phyloP scores from a whole-genome alignment of 176 grass and related monocot species.

The Calamus simplicifolius region DNA sequence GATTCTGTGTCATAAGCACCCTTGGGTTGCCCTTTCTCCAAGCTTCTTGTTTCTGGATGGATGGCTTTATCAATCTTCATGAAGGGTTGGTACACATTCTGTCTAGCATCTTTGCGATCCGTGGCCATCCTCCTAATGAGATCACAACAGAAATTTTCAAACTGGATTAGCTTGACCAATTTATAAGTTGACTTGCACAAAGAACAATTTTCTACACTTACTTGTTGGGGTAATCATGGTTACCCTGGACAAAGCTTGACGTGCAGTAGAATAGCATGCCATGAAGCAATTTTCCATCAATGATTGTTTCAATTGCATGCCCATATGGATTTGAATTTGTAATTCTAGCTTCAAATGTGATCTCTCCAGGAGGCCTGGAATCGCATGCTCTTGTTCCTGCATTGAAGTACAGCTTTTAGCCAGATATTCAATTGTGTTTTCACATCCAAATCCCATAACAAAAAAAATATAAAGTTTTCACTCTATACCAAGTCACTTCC shows the following conservation, averaged over 20 bases:
- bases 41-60: not conserved
- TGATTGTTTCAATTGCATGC: constrained; percentile 19
- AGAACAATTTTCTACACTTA: not conserved
- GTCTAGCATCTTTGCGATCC: not conserved
- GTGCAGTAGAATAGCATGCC: constrained; percentile 25
- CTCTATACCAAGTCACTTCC: too few species aligned
- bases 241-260: constrained; percentile 1
- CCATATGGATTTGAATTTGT: constrained; percentile 17
- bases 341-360: constrained; percentile 18
- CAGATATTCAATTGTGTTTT: not conserved
- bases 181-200: not conserved
- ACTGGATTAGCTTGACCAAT: not conserved
- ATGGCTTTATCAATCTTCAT: not conserved
- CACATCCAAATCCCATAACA: not conserved
- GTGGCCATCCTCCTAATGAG: not conserved
- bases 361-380: constrained; percentile 1
- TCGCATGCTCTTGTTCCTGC: constrained; percentile 3
- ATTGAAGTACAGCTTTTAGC: not conserved
- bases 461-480: not conserved
- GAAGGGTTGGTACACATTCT: not conserved
- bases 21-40: not conserved
- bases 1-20: not conserved
- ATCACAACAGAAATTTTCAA: not conserved
- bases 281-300: constrained; percentile 23
- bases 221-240: constrained; percentile 8